Evolutionary conservation across 2,329 filamentous ascomycete species (phyloP).

Genomic region (Verticillium dahliae): DNA sequence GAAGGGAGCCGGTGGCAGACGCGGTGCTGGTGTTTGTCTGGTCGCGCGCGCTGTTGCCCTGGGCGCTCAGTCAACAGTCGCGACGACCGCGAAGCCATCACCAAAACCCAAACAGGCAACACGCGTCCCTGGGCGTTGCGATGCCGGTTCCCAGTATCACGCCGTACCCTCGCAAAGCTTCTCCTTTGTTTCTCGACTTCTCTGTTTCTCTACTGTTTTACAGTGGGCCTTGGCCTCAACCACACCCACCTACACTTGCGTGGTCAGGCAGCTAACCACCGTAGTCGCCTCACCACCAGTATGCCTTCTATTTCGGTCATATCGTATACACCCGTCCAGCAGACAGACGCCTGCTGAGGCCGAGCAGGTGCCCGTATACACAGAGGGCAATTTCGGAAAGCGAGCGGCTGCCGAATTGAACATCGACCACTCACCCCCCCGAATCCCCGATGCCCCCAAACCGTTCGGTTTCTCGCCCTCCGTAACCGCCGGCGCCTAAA

Average conservation of each 20-base stretch:
- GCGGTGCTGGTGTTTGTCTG: background rate
- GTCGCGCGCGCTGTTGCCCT: background rate
- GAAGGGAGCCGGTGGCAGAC: background rate
- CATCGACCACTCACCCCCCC: background rate
- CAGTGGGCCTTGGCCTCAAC: background rate
- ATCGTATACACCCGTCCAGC: background rate
- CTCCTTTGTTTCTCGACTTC: background rate
- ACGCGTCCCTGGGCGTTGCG: background rate
- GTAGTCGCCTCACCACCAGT: too few relatives aligned
- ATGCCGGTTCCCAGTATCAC: background rate
- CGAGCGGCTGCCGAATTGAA: background rate
- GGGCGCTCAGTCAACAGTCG: background rate
- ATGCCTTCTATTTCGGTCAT: background rate
- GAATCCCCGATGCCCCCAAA: background rate
- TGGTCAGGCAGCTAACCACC: too few relatives aligned
- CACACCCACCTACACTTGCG: background rate
- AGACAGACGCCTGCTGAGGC: background rate
- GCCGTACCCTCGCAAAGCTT: background rate
- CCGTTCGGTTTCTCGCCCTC: background rate
- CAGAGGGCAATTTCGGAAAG: background rate
- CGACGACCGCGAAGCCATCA: conserved; percentile 11
- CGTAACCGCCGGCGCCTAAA: conserved; percentile 12
- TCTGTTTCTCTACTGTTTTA: background rate
- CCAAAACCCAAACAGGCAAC: conserved; percentile 5
- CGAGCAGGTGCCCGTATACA: background rate